A percentile compares a stretch with the other conserved stretches of the same genome.
Evolutionary conservation across 768 basidiomycete species (phyloP).

Genomic region (Dendrothele bispora): DNA sequence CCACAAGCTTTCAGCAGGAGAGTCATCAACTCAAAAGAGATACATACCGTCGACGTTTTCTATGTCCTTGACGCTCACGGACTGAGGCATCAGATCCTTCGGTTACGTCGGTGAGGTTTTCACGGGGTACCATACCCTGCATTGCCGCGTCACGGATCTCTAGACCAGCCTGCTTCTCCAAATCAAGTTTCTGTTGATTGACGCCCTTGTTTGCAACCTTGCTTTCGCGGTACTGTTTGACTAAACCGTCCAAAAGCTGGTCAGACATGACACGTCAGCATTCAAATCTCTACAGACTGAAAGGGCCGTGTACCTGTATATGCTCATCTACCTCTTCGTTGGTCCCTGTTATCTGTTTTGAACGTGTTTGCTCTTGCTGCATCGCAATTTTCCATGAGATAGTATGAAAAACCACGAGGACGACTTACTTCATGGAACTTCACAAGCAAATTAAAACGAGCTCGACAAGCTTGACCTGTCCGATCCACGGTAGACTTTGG

Average conservation of each 20-base stretch:
- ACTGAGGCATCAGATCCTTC: too few species aligned
- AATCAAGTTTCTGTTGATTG: constrained; percentile 7
- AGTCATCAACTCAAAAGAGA: neutral
- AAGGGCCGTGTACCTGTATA: constrained; percentile 1
- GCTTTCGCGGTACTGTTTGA: constrained; percentile 1
- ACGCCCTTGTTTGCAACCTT: neutral
- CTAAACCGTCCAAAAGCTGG: constrained; percentile 5
- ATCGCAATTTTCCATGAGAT: neutral
- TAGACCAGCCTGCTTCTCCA: constrained; percentile 3
- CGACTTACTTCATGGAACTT: neutral
- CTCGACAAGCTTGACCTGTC: neutral
- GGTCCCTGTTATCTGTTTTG: constrained; percentile 7
- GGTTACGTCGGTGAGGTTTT: too few species aligned
- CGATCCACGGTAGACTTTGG: neutral
- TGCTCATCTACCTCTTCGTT: constrained; percentile 8
- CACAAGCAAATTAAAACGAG: neutral
- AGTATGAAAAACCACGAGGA: neutral
- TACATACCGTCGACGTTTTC: constrained; percentile 9
- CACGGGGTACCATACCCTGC: too few species aligned
- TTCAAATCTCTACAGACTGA: too few species aligned
- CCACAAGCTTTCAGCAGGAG: neutral
- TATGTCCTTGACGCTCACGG: constrained; percentile 12
- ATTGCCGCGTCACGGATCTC: too few species aligned
- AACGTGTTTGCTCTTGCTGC: constrained; percentile 8
- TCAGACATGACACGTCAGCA: too few species aligned